Evolutionary conservation across 2,329 filamentous ascomycete genomes (phyloP).

Genomic region (Colletotrichum liriopes): DNA sequence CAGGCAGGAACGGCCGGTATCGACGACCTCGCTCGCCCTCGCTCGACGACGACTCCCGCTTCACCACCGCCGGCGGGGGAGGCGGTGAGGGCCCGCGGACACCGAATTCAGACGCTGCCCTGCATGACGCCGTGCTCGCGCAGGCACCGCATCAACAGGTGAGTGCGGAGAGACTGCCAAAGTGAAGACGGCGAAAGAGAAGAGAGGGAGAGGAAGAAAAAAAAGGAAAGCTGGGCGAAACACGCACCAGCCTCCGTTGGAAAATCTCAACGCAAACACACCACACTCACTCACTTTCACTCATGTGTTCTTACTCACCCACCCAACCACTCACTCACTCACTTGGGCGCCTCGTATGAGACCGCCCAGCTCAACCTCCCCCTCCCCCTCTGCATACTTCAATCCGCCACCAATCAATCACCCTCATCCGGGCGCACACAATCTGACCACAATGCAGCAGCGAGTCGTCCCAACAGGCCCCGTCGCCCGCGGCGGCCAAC

Average conservation of each 20-base stretch:
- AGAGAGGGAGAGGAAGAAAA: not conserved
- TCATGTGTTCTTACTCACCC: not conserved
- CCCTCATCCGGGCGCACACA: not conserved
- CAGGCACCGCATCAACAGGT: slow-evolving; percentile 39
- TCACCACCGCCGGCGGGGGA: slow-evolving; percentile 34
- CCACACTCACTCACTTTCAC: slow-evolving; percentile 2
- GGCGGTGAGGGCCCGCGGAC: slow-evolving; percentile 26
- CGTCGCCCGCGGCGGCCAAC: slow-evolving; percentile 15
- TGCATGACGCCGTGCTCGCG: slow-evolving; percentile 42
- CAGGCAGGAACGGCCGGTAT: slow-evolving; percentile 33
- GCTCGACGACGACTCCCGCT: slow-evolving; percentile 41
- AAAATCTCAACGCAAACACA: slow-evolving; percentile 3
- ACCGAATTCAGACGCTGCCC: slow-evolving; percentile 21
- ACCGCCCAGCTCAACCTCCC: not conserved
- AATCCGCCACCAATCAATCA: not conserved
- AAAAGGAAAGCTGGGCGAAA: slow-evolving; percentile 14
- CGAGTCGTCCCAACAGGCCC: slow-evolving; percentile 33
- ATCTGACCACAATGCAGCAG: slow-evolving; percentile 37
- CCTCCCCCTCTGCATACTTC: not conserved
- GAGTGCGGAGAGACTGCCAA: not conserved
- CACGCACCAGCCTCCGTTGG: slow-evolving; percentile 6
- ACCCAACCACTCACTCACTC: slow-evolving; percentile 15
- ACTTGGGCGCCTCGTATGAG: not conserved
- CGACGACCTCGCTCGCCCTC: slow-evolving; percentile 38
- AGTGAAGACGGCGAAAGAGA: not conserved